Evolutionary conservation across 768 basidiomycete genomes (phyloP), one percentile per base, ranked within the genome.

Genomic region (Naganishia randhawae): DNA sequence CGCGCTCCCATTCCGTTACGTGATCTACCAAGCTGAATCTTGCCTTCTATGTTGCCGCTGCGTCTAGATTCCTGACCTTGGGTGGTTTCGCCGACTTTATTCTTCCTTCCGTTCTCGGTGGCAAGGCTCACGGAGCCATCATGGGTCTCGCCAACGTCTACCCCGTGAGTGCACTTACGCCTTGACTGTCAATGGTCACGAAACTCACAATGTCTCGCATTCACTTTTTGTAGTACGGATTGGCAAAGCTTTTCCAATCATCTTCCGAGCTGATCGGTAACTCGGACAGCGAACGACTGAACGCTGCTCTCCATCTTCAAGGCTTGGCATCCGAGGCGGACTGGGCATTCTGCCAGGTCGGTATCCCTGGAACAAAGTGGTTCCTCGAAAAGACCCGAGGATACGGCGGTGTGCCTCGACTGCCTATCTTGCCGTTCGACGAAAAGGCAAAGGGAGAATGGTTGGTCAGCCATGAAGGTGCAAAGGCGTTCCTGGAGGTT

Each of bases 51-150:
- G 25, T 31, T 51, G 14, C 25, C 29, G 13, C 29, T 32, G 3
- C 22, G 22, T 19, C 29, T 66, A 74, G 77, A 32, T 95, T 96
- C 83, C 81, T 92, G 54, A 90, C 92, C 37, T 82, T 93, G 25
- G 91, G 91, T 45, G 93, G 92, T 10, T 96, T 85, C 79, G 83
- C 84, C 69, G 93, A 96, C 81, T 91, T 92, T 80, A 77, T 95
- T 67, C 82, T 88, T 37, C 86, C 92, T 3, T 85, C 90, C 7
- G 78, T 85, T 1, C 87, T 86, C 75, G 88, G 85, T 33, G 86
- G 87, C 31, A 66, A 75, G 70, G 91, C 84, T 2, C 88, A 93
- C 73, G 93, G 93, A 53, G 91, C 90, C 54, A 95, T 95, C 76
- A 92, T 89, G 37, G 92, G 92, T 52, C 86, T 94, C 22, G 91